phyloP scores from a whole-genome alignment of 2,329 filamentous ascomycete species.

The Penicillium freii region DNA sequence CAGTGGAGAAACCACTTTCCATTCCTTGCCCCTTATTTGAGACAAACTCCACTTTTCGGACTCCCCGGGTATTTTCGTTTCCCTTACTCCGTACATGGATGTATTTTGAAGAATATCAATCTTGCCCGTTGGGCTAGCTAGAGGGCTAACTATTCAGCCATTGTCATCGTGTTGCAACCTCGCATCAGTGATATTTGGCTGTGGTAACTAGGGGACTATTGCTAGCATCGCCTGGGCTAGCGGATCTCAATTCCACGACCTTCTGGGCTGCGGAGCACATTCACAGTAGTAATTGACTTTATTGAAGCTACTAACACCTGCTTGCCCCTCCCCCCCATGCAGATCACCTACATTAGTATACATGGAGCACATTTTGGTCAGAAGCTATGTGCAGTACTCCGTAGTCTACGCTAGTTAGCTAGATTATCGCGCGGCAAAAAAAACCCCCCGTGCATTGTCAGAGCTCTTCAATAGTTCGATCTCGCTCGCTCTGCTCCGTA shows the following conservation, averaged over 20 bases:
- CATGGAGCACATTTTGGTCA: background rate
- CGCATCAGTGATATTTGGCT: background rate
- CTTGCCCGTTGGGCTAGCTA: background rate
- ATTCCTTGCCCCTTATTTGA: background rate
- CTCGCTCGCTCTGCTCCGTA: background rate
- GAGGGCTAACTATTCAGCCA: background rate
- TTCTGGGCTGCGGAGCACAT: background rate
- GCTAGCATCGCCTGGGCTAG: background rate
- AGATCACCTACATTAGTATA: background rate
- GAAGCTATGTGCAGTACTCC: background rate
- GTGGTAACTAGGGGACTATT: background rate
- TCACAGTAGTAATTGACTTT: background rate
- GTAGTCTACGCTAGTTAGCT: background rate
- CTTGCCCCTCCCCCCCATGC: background rate
- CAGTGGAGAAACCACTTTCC: constrained; percentile 1
- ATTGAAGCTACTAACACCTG: background rate
- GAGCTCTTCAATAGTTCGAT: background rate
- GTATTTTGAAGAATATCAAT: background rate
- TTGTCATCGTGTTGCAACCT: background rate
- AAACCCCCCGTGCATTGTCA: background rate
- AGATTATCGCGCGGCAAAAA: background rate
- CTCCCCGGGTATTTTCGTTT: background rate
- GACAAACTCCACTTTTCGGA: background rate
- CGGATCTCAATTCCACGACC: background rate
- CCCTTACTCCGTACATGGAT: background rate